Base-by-base conservation (phyloP, 75 land plant genomes). In the Ceratopteris richardii region DNA sequence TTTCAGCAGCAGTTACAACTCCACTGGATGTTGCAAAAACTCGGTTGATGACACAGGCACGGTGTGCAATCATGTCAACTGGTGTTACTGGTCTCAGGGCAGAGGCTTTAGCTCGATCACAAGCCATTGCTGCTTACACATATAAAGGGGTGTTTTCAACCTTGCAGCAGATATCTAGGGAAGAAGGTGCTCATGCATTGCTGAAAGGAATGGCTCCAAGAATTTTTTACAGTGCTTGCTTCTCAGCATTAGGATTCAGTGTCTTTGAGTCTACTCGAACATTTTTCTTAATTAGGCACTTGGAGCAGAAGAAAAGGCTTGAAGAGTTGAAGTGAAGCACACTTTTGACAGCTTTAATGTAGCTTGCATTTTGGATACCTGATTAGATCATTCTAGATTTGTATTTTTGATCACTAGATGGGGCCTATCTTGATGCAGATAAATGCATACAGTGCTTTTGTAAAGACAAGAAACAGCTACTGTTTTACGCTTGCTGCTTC, bases 1-100 rank as follows among this genome's bases (percentile, higher is more conserved):
- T 73, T 20, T 64, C 76, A 2, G 76, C 76, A 20, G 40, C 57
- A 10, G 16, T 73, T 6, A 73, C 76, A 29, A 73, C 76, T 16
- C 76, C 76, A 9, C 27, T 73, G 60, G 76, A 73, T 43, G 70
- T 73, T 1, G 76, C 66, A 0, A 73, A 73, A 64, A 73, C 76
- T 21, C 60, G 76, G 31, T 31, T 73, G 52, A 73, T 73, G 76
- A 73, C 76, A 25, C 76, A 73, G 68, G 60, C 70, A 1, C 31
- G 60, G 2, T 20, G 25, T 14, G 33, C 48, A 1, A 64, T 55
- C n/a, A 31, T 58, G 1, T 55, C 26, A 20, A n/a, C 61, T 17
- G 73, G 60, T 16, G 28, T 68, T 44, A 39, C 61, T 29, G 73
- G 54, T 25, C n/a, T 51, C 2, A 53, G 31, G n/a, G 66, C 61